Base-by-base conservation (phyloP, 768 basidiomycete species). In the Exsudoporus frostii region DNA sequence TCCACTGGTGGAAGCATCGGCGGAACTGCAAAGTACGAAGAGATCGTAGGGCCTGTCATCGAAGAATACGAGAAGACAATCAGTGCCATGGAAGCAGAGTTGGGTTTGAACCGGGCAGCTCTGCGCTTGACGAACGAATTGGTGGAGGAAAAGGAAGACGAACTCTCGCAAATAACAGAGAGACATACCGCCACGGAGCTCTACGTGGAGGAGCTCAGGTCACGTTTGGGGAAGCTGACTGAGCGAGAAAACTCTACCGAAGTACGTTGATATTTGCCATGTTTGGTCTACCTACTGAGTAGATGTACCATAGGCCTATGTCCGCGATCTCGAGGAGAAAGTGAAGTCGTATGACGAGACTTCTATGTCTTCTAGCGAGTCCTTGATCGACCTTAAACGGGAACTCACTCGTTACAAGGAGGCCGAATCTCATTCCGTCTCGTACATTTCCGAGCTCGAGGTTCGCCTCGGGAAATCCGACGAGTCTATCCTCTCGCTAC, bases 21-120 rank as follows among this genome's bases (percentile, higher is more conserved):
- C 4, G 88, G 83, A 17, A 89, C 85, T 4, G 85, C 78, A 54
- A 87, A 85, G 63, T 92, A 92, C 63, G 92, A 92, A 64, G 92
- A 92, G 71, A 93, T 90, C 57, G 95, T 98, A 20, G 95, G 93
- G 15, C 96, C 96, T 2, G 94, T 99, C 61, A 97, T 99, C 47
- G 91, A 97, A 72, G 94, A 98, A 73, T 99, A 99, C 71, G 96
- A 99, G 77, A 93, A 96, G 77, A 92, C 93, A 1, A 96, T 98
- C 59, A 81, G 85, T 38, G 88, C 92, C 3, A 88, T 99, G 80
- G 97, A 99, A 70, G 90, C 90, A 0, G 93, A 96, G 71, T 77
- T 97, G 48, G 90, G 81, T 59, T 76, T 95, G 50, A 93, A 93
- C 60, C 80, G 88, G 45, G 92, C 90, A 2, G 92, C 94, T 19